Conservation (phyloP, 768 basidiomycete genomes). For the Leccinum variicolor region DNA sequence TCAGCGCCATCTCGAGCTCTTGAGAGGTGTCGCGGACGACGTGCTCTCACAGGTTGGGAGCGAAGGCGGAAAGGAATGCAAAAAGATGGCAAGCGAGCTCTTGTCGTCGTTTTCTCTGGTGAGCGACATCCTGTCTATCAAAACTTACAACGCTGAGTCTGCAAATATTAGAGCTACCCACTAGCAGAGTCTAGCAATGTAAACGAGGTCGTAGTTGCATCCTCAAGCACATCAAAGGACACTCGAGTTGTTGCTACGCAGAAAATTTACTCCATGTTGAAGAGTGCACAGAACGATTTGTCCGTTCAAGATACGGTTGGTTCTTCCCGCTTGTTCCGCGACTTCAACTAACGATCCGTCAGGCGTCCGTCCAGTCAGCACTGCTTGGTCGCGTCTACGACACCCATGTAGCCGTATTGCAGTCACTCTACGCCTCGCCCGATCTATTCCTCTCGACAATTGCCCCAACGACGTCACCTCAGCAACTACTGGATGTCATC, state of each 20-base stretch:
- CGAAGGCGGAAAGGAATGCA: slow-evolving; percentile 30
- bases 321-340: neutral
- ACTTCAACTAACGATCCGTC: slow-evolving; percentile 2
- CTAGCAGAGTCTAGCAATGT: slow-evolving; percentile 31
- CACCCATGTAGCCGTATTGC: slow-evolving; percentile 53
- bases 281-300: slow-evolving; percentile 16
- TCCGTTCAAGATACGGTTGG: slow-evolving; percentile 37
- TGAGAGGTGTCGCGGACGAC: slow-evolving; percentile 42
- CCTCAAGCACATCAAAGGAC: slow-evolving; percentile 58
- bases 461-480: slow-evolving; percentile 13
- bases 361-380: slow-evolving; percentile 61
- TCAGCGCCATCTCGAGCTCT: slow-evolving; percentile 57
- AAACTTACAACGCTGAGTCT: neutral
- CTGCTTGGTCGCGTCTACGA: slow-evolving; percentile 72
- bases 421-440: slow-evolving; percentile 61
- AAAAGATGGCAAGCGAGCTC: slow-evolving; percentile 49
- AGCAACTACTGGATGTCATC: slow-evolving; percentile 21
- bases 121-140: slow-evolving; percentile 8
- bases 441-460: slow-evolving; percentile 40
- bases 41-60: slow-evolving; percentile 28
- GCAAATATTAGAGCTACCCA: slow-evolving; percentile 18
- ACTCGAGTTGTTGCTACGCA: slow-evolving; percentile 60
- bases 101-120: slow-evolving; percentile 60
- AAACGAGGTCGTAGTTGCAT: slow-evolving; percentile 48
- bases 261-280: slow-evolving; percentile 44